phyloP scores from a whole-genome alignment of 805 yeast genomes.

The Kuraishia ogatae region DNA sequence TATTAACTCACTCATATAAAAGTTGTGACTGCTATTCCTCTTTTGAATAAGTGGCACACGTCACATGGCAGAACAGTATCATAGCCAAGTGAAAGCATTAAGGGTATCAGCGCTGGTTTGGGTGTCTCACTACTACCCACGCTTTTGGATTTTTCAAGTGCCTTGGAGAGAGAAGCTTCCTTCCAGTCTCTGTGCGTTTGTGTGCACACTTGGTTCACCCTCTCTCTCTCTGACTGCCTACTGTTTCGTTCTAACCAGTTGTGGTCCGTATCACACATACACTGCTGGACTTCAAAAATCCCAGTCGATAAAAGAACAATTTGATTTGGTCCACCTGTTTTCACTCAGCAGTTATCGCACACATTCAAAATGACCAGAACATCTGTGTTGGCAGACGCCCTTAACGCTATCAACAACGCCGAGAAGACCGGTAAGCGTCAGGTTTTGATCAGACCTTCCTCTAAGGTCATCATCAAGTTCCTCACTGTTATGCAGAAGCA shows the following conservation, averaged over 20 bases:
- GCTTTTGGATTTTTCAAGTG: not conserved
- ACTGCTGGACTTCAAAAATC: not conserved
- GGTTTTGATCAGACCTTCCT: conserved; percentile 96
- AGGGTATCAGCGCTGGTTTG: not conserved
- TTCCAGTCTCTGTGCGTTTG: not conserved
- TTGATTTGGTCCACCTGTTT: not conserved
- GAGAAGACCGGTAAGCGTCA: conserved; percentile 99
- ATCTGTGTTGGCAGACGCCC: conserved; percentile 97
- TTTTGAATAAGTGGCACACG: not conserved
- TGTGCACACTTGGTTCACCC: not conserved
- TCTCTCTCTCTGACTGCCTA: not conserved
- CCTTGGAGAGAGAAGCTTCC: not conserved
- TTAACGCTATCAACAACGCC: conserved; percentile 97
- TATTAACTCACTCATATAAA: not conserved
- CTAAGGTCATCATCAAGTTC: conserved; percentile 97
- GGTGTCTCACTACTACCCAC: not conserved
- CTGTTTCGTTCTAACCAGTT: not conserved
- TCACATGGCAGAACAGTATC: not conserved
- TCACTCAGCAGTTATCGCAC: not conserved
- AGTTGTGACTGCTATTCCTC: not conserved
- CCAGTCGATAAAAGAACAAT: too few species aligned
- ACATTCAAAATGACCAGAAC: conserved; percentile 77
- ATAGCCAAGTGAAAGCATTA: too few species aligned
- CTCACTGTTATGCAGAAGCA: conserved; percentile 96
- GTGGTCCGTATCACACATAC: not conserved